Percentiles rank a stretch among this genome's conserved stretches.
These are phyloP conservation scores for Diaporthe destruens DNA, from an alignment of 2,329 filamentous ascomycete species.

Conservation along the genomic window DNA sequence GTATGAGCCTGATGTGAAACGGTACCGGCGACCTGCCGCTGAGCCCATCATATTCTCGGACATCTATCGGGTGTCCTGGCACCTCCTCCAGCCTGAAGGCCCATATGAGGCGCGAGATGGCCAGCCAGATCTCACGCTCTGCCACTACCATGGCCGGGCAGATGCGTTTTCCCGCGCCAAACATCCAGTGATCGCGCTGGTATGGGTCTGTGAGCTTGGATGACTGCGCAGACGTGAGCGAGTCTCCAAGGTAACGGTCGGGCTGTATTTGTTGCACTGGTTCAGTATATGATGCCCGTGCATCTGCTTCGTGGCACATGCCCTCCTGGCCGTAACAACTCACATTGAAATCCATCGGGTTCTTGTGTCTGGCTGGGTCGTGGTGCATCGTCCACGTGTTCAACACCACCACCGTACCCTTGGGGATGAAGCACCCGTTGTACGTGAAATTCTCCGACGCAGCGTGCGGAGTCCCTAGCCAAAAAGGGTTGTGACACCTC, in stretches of 20 bases:
- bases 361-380: not conserved
- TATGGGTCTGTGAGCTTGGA: conserved; percentile 48
- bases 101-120: conserved; percentile 63
- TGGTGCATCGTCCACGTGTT: conserved; percentile 35
- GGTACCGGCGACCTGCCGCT: conserved; percentile 21
- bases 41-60: conserved; percentile 25
- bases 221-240: conserved; percentile 43
- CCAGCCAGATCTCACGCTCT: conserved; percentile 61
- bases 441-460: conserved; percentile 16
- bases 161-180: conserved; percentile 67
- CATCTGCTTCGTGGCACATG: too few relatives aligned
- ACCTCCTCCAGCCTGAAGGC: conserved; percentile 49
- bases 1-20: not conserved
- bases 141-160: conserved; percentile 70
- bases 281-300: not conserved
- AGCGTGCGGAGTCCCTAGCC: conserved; percentile 21
- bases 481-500: conserved; percentile 29
- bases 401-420: conserved; percentile 21
- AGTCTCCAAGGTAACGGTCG: conserved; percentile 25
- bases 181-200: conserved; percentile 65
- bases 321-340: not conserved
- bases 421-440: conserved; percentile 11
- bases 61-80: conserved; percentile 17
- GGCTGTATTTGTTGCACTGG: not conserved
- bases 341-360: conserved; percentile 24